Percentiles rank a stretch among this genome's conserved stretches.
Conservation (phyloP, 768 basidiomycete genomes). For the Dacryopinax primogenitus region DNA sequence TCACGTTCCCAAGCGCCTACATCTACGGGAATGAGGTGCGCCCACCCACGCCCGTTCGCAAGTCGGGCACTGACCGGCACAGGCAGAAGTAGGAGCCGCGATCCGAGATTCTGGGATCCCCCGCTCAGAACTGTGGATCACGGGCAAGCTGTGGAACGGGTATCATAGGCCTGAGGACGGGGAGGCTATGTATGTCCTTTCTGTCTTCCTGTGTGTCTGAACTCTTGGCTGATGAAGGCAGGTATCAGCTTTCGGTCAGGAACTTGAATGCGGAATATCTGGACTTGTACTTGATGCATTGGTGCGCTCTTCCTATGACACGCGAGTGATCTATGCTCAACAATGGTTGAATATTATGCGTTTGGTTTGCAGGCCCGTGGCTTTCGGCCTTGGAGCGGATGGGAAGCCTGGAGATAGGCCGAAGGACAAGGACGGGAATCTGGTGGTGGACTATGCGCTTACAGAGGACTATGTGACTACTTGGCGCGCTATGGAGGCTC, state of each 20-base stretch:
- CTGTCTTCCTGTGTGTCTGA: too few relatives aligned
- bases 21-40: constrained; percentile 61
- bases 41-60: too few relatives aligned
- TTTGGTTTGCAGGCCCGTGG: constrained; percentile 33
- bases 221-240: too few relatives aligned
- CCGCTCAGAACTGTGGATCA: constrained; percentile 54
- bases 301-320: too few relatives aligned
- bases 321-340: too few relatives aligned
- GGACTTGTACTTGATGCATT: constrained; percentile 72
- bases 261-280: constrained; percentile 56
- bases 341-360: too few relatives aligned
- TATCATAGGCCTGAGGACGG: constrained; percentile 68
- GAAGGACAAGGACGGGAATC: background rate
- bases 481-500: constrained; percentile 67
- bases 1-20: too few relatives aligned
- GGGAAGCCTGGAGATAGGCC: constrained; percentile 15
- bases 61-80: too few relatives aligned
- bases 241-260: too few relatives aligned
- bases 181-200: constrained; percentile 50
- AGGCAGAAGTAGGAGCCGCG: constrained; percentile 53
- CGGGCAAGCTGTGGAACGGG: constrained; percentile 61
- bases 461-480: constrained; percentile 63
- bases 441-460: constrained; percentile 37
- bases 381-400: constrained; percentile 43
- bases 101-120: constrained; percentile 45